These are phyloP conservation scores for Colletotrichum aenigma DNA, from an alignment of 2,329 filamentous ascomycete species.

Conservation along the genomic window DNA sequence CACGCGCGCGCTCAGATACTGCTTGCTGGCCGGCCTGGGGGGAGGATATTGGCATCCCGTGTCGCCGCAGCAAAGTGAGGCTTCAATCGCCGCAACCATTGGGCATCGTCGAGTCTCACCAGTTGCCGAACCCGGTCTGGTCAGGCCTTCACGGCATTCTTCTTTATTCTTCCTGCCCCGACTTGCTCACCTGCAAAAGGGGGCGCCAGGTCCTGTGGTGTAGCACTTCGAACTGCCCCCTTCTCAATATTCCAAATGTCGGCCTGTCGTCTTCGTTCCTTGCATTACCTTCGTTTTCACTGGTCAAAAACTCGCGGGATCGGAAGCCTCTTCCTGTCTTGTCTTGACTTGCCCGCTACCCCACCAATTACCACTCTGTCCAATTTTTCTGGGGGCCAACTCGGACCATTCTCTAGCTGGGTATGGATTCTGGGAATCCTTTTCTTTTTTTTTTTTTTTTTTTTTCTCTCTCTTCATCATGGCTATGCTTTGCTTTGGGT, in stretches of 20 bases:
- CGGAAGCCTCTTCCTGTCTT: slow-evolving; percentile 14
- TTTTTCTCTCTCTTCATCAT: neutral
- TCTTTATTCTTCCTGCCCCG: neutral
- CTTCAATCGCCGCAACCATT: slow-evolving; percentile 6
- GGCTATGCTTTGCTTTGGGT: neutral
- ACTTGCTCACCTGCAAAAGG: neutral
- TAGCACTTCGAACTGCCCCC: neutral
- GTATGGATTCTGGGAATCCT: neutral
- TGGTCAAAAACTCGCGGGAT: slow-evolving; percentile 1
- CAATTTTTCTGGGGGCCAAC: slow-evolving; percentile 3
- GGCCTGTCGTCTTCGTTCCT: neutral
- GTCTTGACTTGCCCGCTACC: neutral
- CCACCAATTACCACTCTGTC: slow-evolving; percentile 5
- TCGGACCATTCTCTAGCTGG: slow-evolving; percentile 9
- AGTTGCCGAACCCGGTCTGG: slow-evolving; percentile 2
- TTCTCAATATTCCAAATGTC: slow-evolving; percentile 11
- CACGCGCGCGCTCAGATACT: neutral
- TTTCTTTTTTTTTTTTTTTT: no score
- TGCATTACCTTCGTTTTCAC: slow-evolving; percentile 1
- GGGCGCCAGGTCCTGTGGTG: neutral
- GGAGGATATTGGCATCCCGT: neutral
- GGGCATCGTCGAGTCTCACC: slow-evolving; percentile 18
- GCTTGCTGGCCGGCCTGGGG: neutral
- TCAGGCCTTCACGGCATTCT: neutral
- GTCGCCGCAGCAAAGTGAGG: slow-evolving; percentile 9